Percentiles rank a stretch among this genome's conserved stretches.
Evolutionary conservation across 805 yeast species (phyloP).

Genomic region (Candida yuanshanica): DNA sequence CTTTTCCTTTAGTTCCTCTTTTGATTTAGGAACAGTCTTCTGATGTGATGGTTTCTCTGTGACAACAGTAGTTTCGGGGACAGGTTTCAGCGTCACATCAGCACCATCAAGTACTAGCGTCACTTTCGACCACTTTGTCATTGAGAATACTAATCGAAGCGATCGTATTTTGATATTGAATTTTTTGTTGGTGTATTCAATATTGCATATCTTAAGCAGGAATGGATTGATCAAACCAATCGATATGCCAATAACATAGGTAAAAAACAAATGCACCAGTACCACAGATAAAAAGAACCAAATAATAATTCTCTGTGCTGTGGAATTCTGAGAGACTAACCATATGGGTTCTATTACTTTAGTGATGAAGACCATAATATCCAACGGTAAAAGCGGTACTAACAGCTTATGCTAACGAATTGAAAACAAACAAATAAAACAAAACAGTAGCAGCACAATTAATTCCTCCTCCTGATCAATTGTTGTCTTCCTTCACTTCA

Average conservation of each 20-base stretch:
- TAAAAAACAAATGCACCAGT: constrained; percentile 5
- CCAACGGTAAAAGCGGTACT: not conserved
- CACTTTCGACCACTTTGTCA: constrained; percentile 13
- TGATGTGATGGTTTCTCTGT: not conserved
- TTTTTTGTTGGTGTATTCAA: constrained; percentile 9
- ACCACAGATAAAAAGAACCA: not conserved
- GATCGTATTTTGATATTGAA: constrained; percentile 11
- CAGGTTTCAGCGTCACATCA: constrained; percentile 5
- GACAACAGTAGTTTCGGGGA: not conserved
- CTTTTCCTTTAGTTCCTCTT: constrained; percentile 2
- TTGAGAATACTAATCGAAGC: constrained; percentile 10
- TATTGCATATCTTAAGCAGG: constrained; percentile 15
- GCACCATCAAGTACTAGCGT: constrained; percentile 17
- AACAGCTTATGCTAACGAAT: too few species aligned
- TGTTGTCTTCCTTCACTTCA: too few species aligned
- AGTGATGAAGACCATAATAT: not conserved
- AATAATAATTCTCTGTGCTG: constrained; percentile 1
- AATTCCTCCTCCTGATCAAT: too few species aligned
- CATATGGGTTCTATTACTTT: not conserved
- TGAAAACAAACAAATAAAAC: too few species aligned
- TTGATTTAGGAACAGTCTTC: not conserved
- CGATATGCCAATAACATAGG: constrained; percentile 21
- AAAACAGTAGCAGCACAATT: too few species aligned
- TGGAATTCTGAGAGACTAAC: not conserved
- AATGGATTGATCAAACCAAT: constrained; percentile 27